A percentile compares a stretch with the other conserved stretches of the same genome.
Conservation (phyloP, 495 filamentous ascomycete genomes). For the Friedmanniomyces endolithicus region DNA sequence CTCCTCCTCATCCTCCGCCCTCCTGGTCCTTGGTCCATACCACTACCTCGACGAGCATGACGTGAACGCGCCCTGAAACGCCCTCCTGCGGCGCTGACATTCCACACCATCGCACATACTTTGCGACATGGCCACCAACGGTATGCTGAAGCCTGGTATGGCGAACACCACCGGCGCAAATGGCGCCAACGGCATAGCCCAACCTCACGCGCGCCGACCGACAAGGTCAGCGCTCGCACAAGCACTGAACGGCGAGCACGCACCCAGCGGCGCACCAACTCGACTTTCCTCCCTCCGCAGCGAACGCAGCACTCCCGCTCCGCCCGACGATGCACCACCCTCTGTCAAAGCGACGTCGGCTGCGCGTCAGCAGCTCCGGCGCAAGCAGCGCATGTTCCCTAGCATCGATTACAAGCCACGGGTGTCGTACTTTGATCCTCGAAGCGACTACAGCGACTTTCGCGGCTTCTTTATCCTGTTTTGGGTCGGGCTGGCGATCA, state of each 20-base stretch:
- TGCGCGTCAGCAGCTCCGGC: constrained; percentile 72
- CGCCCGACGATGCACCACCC: constrained; percentile 82
- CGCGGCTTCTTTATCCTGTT: constrained; percentile 95
- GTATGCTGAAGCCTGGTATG: background rate
- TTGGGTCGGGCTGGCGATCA: constrained; percentile 92
- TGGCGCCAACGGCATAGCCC: constrained; percentile 2
- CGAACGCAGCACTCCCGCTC: constrained; percentile 53
- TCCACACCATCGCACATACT: background rate
- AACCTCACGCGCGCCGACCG: constrained; percentile 6
- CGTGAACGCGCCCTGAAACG: too few relatives aligned
- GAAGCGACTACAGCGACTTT: constrained; percentile 85
- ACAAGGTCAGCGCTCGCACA: background rate
- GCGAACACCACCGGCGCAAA: background rate
- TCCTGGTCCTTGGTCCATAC: too few relatives aligned
- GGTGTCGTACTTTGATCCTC: constrained; percentile 90
- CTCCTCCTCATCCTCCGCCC: too few relatives aligned
- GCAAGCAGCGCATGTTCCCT: constrained; percentile 81
- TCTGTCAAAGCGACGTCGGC: constrained; percentile 75
- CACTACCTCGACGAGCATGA: too few relatives aligned
- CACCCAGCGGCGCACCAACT: background rate
- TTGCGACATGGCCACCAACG: background rate
- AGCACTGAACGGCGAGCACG: background rate
- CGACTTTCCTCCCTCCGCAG: constrained; percentile 26
- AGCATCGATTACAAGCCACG: constrained; percentile 86
- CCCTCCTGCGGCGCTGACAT: too few relatives aligned